Conservation (phyloP, 2,329 filamentous ascomycete species). For the Akanthomyces uredinophilus region DNA sequence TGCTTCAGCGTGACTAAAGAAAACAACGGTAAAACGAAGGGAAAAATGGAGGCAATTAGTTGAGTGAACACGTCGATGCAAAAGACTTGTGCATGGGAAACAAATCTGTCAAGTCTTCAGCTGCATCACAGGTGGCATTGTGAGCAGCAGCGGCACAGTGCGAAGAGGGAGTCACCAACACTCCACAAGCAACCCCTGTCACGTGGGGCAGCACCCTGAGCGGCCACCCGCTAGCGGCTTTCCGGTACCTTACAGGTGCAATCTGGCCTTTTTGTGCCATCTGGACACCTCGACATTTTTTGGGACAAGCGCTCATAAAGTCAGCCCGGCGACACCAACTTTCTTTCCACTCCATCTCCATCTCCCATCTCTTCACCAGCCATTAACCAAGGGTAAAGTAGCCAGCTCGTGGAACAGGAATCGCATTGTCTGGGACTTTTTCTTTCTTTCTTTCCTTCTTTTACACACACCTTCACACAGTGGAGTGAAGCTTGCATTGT, state of each 20-base stretch:
- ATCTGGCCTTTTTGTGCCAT: conserved; percentile 46
- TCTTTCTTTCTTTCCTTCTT: conserved; percentile 19
- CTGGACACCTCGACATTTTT: conserved; percentile 42
- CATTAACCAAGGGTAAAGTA: conserved; percentile 25
- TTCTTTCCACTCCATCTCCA: conserved; percentile 25
- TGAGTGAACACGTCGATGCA: too few species aligned
- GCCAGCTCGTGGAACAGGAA: conserved; percentile 26
- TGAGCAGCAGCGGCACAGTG: conserved; percentile 6
- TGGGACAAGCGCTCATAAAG: conserved; percentile 32
- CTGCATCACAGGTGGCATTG: neutral
- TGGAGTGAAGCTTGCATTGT: conserved; percentile 18
- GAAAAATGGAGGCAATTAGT: too few species aligned
- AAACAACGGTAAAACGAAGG: too few species aligned
- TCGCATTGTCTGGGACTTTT: conserved; percentile 21
- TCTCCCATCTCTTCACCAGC: conserved; percentile 23
- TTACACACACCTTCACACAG: conserved; percentile 12
- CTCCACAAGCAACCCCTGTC: conserved; percentile 26
- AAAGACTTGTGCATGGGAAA: too few species aligned
- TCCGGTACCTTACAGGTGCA: conserved; percentile 28
- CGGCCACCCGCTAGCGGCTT: conserved; percentile 15
- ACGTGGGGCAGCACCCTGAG: conserved; percentile 24
- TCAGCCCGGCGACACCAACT: conserved; percentile 19
- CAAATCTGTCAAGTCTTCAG: neutral
- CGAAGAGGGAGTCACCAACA: neutral
- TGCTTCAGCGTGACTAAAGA: too few species aligned